Conservation (phyloP, 768 basidiomycete genomes). For the Psilocybe subaeruginosa region DNA sequence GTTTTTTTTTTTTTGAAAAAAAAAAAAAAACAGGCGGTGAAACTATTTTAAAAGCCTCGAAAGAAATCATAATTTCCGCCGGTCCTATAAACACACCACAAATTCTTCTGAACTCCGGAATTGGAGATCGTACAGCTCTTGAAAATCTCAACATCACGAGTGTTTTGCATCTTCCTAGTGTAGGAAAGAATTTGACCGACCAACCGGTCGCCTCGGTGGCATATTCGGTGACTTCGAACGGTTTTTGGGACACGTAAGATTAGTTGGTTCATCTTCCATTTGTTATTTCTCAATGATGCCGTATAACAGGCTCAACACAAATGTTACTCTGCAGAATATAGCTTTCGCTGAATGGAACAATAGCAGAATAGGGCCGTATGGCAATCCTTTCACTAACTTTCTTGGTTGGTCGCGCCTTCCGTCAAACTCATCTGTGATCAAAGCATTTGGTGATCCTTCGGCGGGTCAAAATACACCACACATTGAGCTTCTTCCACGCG, state of each 20-base stretch:
- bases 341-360: constrained; percentile 25
- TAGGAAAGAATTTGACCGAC: constrained; percentile 40
- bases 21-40: neutral
- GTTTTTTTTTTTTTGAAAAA: too few relatives aligned
- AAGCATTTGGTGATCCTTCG: neutral
- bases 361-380: constrained; percentile 2
- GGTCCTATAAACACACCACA: constrained; percentile 40
- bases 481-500: neutral
- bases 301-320: constrained; percentile 19
- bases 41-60: constrained; percentile 35
- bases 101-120: constrained; percentile 38
- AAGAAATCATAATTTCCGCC: constrained; percentile 55
- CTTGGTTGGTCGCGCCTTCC: neutral
- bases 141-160: constrained; percentile 26
- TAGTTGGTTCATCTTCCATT: neutral
- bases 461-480: neutral
- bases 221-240: constrained; percentile 29
- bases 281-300: neutral
- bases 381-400: neutral
- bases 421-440: neutral
- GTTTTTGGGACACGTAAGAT: neutral
- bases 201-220: constrained; percentile 29
- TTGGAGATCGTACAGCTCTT: constrained; percentile 31
- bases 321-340: constrained; percentile 24
- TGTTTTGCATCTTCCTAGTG: constrained; percentile 34